Base-by-base conservation (phyloP, 2,329 filamentous ascomycete species). In the Clarireedia hainanense region DNA sequence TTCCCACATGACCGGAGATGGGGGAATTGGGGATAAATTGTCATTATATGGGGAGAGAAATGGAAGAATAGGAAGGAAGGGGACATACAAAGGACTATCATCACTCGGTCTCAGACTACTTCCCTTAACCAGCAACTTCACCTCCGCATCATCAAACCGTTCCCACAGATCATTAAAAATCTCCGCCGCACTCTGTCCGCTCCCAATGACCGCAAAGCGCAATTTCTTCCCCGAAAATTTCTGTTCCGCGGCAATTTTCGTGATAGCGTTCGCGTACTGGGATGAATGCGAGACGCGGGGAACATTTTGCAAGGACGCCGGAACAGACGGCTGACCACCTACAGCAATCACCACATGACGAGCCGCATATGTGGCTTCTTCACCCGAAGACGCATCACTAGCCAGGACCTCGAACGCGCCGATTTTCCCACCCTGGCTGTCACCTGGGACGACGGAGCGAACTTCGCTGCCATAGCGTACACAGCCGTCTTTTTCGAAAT, bases 181-280 rank as follows among this genome's bases (percentile, higher is more conserved):
- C 75, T 99, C 92, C 9, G 92, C 92, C 2, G 91, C 91, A 69
- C 89, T 95, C 75, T 99, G 92, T 1, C 94, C 92, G 47, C 84
- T 89, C 7, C 92, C 92, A 42, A 97, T 77, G 10, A 97, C 88
- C 7, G 89, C 91, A 52, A 97, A 84, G 24, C 59, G 60, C 20
- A 63, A 48, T 40, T 58, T 58, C 30, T 57, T 58, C 15, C 59
- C 61, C 1, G 36, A 45, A 30, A 63, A 60, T 15, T 49, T 59
- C 51, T 63, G 47, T 20, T 52, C 23, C 45, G 62, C 55, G 83
- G 76, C 57, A 36, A 89, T 76, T 60, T 79, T 71, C 50, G 79
- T 78, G 5, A 85, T 79, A 14, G 77, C 72, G 57, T 85, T 80
- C 30, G 85, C 84, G 71, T 95, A 97, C 68, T 91, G 84, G 7